Evolutionary conservation across 2,329 filamentous ascomycete species (phyloP).

Genomic region (Alternaria gaisen): DNA sequence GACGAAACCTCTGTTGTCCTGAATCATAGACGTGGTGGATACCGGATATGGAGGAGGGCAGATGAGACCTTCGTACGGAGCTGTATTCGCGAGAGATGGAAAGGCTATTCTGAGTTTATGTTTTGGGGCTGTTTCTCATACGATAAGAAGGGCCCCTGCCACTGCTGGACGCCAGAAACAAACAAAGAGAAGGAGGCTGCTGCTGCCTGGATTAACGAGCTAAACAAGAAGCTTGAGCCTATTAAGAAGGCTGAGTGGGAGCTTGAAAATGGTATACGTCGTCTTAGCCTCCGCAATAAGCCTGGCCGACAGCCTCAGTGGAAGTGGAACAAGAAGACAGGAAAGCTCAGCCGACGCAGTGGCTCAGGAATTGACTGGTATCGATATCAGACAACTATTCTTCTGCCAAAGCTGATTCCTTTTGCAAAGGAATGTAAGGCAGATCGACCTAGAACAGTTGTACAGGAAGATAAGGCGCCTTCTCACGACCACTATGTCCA

Average conservation of each 20-base stretch:
- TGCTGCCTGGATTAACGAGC: conserved; percentile 5
- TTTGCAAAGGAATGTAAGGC: conserved; percentile 17
- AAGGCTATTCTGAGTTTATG: conserved; percentile 26
- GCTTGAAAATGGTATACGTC: conserved; percentile 9
- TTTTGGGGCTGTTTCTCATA: conserved; percentile 24
- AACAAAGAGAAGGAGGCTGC: conserved; percentile 5
- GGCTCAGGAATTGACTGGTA: conserved; percentile 4
- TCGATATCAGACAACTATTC: conserved; percentile 12
- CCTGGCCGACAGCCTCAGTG: conserved; percentile 14
- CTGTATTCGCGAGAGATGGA: conserved; percentile 20
- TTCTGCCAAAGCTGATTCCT: conserved; percentile 16
- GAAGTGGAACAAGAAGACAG: conserved; percentile 15
- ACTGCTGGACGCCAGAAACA: conserved; percentile 13
- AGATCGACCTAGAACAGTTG: conserved; percentile 13
- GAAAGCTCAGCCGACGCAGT: conserved; percentile 19
- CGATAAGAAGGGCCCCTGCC: conserved; percentile 15
- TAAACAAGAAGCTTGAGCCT: conserved; percentile 21
- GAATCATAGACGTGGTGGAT: conserved; percentile 6
- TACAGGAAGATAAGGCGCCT: conserved; percentile 21
- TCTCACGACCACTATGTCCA: neutral
- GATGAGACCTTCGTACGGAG: conserved; percentile 15
- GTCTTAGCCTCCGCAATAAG: neutral
- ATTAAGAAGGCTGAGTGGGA: conserved; percentile 6
- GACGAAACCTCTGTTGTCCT: conserved; percentile 13
- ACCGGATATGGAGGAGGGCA: conserved; percentile 16